phyloP scores from a whole-genome alignment of 179 eudicot genomes.

The Silene noctiflora region DNA sequence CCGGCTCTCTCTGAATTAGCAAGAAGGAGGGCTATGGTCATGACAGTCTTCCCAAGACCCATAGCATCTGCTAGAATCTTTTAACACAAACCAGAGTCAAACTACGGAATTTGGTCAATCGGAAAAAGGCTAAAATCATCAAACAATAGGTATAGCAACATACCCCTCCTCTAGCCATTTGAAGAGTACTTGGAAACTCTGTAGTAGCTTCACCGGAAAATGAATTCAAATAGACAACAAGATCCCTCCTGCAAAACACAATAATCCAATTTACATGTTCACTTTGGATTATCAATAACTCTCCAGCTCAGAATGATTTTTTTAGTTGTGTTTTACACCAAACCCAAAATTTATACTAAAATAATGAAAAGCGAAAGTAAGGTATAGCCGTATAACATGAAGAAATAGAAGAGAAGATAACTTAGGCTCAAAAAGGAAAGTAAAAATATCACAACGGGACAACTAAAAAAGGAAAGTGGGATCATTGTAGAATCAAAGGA shows the following conservation, averaged over 20 bases:
- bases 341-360: no score
- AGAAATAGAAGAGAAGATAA: no score
- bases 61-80: constrained; percentile 98
- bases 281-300: not conserved
- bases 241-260: constrained; percentile 66
- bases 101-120: constrained; percentile 9
- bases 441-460: no score
- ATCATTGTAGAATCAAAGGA: not conserved
- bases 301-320: not conserved
- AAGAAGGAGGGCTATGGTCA: constrained; percentile 92
- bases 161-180: constrained; percentile 99
- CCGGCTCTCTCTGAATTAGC: constrained; percentile 68
- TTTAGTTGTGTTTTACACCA: not conserved
- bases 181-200: constrained; percentile 92
- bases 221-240: constrained; percentile 75
- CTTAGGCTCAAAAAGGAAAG: no score
- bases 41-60: constrained; percentile 99
- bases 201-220: constrained; percentile 96
- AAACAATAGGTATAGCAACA: constrained; percentile 22
- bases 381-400: no score
- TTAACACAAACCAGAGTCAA: constrained; percentile 20
- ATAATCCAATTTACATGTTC: constrained; percentile 11
- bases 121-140: constrained; percentile 11
- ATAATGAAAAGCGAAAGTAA: no score
- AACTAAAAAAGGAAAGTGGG: no score